Evolutionary conservation across 192 early-diverging fungal species (phyloP).

Genomic region (Entomortierella beljakovae): DNA sequence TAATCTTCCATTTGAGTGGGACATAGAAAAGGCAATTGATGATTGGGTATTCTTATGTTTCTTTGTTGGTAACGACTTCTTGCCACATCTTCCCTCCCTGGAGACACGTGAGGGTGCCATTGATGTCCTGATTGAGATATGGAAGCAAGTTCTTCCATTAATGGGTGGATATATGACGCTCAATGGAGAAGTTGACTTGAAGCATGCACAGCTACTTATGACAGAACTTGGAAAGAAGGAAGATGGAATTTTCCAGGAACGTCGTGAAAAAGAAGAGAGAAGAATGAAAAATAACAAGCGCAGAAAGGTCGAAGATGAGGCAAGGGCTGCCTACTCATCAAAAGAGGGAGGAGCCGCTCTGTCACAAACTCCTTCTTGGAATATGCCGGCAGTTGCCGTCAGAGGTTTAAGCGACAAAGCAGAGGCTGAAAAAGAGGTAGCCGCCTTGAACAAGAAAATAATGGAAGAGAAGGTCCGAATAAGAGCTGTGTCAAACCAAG

Average conservation of each 20-base stretch:
- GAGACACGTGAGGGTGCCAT: constrained; percentile 97
- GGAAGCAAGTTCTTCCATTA: constrained; percentile 84
- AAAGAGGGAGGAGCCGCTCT: constrained; percentile 36
- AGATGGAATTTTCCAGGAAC: constrained; percentile 77
- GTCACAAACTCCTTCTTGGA: constrained; percentile 28
- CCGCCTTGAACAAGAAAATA: constrained; percentile 48
- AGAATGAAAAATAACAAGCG: constrained; percentile 57
- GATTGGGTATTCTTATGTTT: constrained; percentile 98
- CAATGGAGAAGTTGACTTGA: constrained; percentile 81
- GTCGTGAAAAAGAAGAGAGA: constrained; percentile 66
- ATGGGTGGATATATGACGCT: constrained; percentile 89
- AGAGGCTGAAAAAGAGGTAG: constrained; percentile 46
- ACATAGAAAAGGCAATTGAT: constrained; percentile 93
- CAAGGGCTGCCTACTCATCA: constrained; percentile 31
- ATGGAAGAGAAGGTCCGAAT: constrained; percentile 49
- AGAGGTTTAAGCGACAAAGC: constrained; percentile 39
- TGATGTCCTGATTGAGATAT: constrained; percentile 87
- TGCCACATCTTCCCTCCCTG: constrained; percentile 93
- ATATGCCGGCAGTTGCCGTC: constrained; percentile 48
- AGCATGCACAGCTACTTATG: constrained; percentile 83
- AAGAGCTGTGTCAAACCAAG: constrained; percentile 51
- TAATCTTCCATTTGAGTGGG: constrained; percentile 79
- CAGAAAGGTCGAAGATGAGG: constrained; percentile 47
- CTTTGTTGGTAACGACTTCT: constrained; percentile 97
- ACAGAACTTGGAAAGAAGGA: constrained; percentile 88